phyloP scores from a whole-genome alignment of 192 early-diverging fungal species.

The Podochytrium sp. region DNA sequence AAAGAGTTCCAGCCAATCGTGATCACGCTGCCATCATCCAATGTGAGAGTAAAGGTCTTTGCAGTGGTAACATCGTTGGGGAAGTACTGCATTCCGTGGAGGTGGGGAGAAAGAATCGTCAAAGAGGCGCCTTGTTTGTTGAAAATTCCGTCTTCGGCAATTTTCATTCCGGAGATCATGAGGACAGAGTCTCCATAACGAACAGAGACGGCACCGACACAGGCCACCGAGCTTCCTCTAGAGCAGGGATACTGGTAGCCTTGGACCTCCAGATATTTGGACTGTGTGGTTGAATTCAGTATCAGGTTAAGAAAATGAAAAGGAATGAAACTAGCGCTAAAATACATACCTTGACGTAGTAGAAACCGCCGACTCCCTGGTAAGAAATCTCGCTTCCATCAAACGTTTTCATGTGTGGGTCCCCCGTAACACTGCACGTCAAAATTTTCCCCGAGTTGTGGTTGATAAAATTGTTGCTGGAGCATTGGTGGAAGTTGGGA shows the following conservation, averaged over 20 bases:
- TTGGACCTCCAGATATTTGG: background rate
- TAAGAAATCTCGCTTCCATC: background rate
- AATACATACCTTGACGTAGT: background rate
- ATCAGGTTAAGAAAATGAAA: background rate
- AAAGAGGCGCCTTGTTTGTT: background rate
- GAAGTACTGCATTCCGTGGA: background rate
- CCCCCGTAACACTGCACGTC: background rate
- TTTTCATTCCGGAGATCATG: background rate
- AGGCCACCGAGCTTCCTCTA: background rate
- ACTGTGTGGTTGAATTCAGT: too few species aligned
- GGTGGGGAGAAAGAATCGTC: background rate
- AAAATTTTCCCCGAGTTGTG: background rate
- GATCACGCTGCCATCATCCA: background rate
- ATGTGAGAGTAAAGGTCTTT: background rate
- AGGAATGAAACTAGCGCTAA: background rate
- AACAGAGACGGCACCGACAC: background rate
- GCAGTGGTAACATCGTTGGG: background rate
- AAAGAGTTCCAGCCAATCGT: background rate
- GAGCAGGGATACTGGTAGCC: slow-evolving; percentile 1
- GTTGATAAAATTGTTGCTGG: background rate
- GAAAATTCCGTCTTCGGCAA: background rate
- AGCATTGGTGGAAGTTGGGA: background rate
- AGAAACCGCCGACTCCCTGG: slow-evolving; percentile 1
- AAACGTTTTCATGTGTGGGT: background rate
- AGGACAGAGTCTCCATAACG: slow-evolving; percentile 1